Evolutionary conservation across 106 monocot genomes (phyloP).

Genomic region (Allium cepa): DNA sequence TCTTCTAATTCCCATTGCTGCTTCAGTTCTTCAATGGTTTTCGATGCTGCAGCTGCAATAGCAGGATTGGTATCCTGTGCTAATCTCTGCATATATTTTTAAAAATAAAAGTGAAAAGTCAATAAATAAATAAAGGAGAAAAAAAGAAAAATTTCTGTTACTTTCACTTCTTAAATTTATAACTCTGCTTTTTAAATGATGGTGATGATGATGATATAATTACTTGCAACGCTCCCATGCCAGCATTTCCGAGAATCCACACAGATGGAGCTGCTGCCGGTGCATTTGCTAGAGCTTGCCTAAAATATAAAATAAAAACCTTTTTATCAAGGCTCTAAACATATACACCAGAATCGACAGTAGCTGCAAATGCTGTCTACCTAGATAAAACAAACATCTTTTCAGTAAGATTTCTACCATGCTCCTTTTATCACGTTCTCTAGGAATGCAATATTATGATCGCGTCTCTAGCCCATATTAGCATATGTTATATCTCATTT

Average conservation of each 20-base stretch:
- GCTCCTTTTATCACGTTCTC: too few species aligned
- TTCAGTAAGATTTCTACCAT: too few species aligned
- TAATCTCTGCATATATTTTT: too few species aligned
- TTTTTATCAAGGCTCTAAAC: too few species aligned
- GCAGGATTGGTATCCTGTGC: conserved; percentile 84
- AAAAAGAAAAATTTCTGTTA: background rate
- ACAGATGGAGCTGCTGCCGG: conserved; percentile 87
- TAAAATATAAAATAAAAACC: too few species aligned
- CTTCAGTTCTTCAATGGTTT: conserved; percentile 83
- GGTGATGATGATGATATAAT: background rate
- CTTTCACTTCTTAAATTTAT: background rate
- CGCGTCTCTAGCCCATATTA: too few species aligned
- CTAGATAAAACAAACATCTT: too few species aligned
- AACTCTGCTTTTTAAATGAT: background rate
- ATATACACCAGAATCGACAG: too few species aligned
- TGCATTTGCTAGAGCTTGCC: conserved; percentile 95
- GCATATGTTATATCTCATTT: too few species aligned
- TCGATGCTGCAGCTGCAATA: conserved; percentile 75
- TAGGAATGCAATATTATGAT: too few species aligned
- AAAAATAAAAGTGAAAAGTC: too few species aligned
- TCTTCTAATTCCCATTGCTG: conserved; percentile 89
- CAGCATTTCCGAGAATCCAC: conserved; percentile 99
- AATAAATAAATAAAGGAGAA: background rate
- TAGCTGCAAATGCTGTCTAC: too few species aligned
- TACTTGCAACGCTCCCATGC: conserved; percentile 98